A percentile compares a stretch with the other conserved stretches of the same genome.
phyloP scores from a whole-genome alignment of 176 grass and related monocot species.

The Rhynchospora breviuscula region DNA sequence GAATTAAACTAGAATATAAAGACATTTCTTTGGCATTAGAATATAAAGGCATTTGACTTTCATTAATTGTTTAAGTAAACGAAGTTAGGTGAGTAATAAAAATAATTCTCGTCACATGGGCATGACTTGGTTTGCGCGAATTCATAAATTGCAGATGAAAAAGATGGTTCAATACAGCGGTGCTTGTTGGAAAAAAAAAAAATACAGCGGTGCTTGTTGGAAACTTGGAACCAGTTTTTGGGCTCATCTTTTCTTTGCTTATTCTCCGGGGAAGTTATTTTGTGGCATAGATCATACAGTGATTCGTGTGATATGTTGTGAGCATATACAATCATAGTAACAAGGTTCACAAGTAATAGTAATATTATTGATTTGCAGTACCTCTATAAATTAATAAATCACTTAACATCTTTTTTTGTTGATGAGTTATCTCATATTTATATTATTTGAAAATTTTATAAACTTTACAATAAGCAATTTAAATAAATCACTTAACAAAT shows the following conservation, averaged over 20 bases:
- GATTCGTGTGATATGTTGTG: neutral
- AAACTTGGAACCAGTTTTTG: neutral
- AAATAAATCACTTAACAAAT: neutral
- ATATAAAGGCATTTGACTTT: conserved; percentile 16
- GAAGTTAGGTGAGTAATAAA: neutral
- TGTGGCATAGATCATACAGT: neutral
- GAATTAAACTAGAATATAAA: neutral
- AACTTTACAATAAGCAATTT: no score
- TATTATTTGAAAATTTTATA: no score
- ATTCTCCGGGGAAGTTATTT: neutral
- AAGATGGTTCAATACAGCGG: conserved; percentile 1
- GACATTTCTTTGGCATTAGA: neutral
- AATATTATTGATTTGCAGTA: neutral
- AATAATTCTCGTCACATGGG: conserved; percentile 1
- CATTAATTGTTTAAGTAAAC: conserved; percentile 3
- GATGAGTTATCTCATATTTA: no score
- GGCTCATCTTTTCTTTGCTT: neutral
- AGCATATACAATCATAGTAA: no score
- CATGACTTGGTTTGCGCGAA: neutral
- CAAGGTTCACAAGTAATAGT: neutral
- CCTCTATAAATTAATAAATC: neutral
- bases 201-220: conserved; percentile 7
- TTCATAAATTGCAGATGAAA: neutral
- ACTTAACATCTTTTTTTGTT: neutral
- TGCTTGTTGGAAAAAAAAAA: neutral